Base-by-base conservation (phyloP, 2,329 filamentous ascomycete genomes). In the Cladosporium halotolerans region DNA sequence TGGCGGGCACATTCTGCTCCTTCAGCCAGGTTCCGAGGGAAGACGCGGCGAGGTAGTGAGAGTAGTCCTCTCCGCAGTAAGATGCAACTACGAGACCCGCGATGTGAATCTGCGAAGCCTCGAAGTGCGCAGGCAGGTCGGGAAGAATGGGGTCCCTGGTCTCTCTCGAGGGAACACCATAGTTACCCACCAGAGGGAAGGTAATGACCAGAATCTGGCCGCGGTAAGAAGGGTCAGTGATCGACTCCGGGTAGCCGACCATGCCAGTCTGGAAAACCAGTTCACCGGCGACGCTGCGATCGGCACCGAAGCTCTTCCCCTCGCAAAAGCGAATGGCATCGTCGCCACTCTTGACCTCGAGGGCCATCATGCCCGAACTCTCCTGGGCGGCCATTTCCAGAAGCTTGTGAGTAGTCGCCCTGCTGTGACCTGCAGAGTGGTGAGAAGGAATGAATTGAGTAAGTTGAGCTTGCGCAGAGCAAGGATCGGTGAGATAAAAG, bases 231-330 rank as follows among this genome's bases (percentile, higher is more conserved):
- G 88, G 88, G 68, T 93, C 88, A 57, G 88, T 92, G 64, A 93
- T 80, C 45, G 86, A 95, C 78, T 99, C 93, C 40, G 93, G 91
- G 71, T 99, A 99, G 68, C 93, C 93, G 64, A 97, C 93, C 91
- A 97, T 96, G 73, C 93, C 93, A 55, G 93, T 99, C 80, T 97
- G 92, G 78, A 99, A 99, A 74, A 99, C 93, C 70, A 99, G 80
- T 79, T 99, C 93, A 72, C 93, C 93, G 61, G 92, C 88, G 67
- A 95, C 84, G 76, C 89, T 96, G 81, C 91, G 96, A 68, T 89
- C 80, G 59, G 92, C 91, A 73, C 93, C 93, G 70, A 99, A 99
- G 80, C 90, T 96, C 78, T 89, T 90, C 63, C 93, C 93, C 70
- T 95, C 88, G 79, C 90, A 95, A 68, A 89, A 66, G 54, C 68